These are phyloP conservation scores for Penicillium vulpinum DNA, from an alignment of 2,329 filamentous ascomycete genomes.

Conservation along the genomic window DNA sequence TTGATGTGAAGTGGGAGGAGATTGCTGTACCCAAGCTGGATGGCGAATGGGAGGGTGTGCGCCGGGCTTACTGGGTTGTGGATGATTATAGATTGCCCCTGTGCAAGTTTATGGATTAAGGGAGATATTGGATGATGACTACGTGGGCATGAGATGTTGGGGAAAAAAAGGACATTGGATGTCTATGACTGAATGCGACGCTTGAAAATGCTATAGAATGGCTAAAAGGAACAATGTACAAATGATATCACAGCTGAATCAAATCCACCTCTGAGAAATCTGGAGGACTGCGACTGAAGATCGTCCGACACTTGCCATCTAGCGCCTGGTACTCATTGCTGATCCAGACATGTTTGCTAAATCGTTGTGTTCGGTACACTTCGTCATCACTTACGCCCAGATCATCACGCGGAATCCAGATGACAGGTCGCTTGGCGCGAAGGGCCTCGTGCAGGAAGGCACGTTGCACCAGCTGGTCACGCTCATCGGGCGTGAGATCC, in stretches of 20 bases:
- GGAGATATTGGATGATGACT: not conserved
- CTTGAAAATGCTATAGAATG: constrained; percentile 23
- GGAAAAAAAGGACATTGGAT: constrained; percentile 9
- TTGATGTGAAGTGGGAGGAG: constrained; percentile 85
- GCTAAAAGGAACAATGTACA: constrained; percentile 16
- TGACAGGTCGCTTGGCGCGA: constrained; percentile 76
- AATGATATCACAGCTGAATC: constrained; percentile 65
- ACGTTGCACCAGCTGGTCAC: constrained; percentile 79
- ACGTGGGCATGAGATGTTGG: not conserved
- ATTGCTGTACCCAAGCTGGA: constrained; percentile 72
- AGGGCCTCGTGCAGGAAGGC: constrained; percentile 91
- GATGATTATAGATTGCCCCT: constrained; percentile 54
- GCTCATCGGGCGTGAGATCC: constrained; percentile 85
- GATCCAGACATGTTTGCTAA: constrained; percentile 83
- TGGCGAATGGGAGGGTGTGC: constrained; percentile 84
- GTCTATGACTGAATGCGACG: constrained; percentile 26
- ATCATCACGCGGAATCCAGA: constrained; percentile 93
- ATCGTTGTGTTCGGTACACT: constrained; percentile 71
- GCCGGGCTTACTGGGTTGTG: constrained; percentile 86
- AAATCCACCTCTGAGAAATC: constrained; percentile 88
- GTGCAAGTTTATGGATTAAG: constrained; percentile 41
- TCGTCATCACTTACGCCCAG: constrained; percentile 91
- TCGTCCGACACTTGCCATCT: constrained; percentile 77
- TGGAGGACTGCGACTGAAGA: constrained; percentile 81
- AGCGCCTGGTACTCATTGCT: constrained; percentile 89